These are phyloP conservation scores for Cinchona pubescens DNA, from an alignment of 257 asterid genomes.

Conservation along the genomic window DNA sequence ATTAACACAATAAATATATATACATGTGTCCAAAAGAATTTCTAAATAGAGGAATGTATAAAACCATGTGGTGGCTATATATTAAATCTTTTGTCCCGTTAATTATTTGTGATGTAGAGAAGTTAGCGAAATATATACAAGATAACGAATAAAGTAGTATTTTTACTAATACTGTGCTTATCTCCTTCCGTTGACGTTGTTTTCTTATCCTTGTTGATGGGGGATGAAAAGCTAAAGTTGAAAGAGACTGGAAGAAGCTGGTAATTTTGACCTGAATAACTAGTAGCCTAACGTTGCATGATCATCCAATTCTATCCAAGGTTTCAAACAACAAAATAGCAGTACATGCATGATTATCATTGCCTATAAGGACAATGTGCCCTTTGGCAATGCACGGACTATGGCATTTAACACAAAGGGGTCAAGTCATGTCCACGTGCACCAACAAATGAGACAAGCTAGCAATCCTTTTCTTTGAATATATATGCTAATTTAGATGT, in stretches of 20 bases:
- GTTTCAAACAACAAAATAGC: background rate
- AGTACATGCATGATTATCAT: no score
- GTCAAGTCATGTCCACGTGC: background rate
- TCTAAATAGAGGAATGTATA: no score
- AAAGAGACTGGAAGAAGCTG: background rate
- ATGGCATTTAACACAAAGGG: background rate
- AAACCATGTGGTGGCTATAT: background rate
- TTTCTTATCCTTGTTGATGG: background rate
- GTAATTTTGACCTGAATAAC: background rate
- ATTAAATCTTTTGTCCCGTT: background rate
- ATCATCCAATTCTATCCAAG: background rate
- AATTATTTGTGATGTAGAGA: background rate
- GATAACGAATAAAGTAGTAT: background rate
- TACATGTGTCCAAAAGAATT: background rate
- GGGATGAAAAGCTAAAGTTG: background rate
- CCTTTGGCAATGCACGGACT: background rate
- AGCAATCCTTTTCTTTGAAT: background rate
- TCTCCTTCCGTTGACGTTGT: background rate
- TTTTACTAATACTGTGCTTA: background rate
- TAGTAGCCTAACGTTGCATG: background rate
- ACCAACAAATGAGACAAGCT: background rate
- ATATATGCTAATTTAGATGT: background rate
- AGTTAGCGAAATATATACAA: background rate
- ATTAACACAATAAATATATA: background rate
- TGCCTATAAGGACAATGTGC: background rate